Conservation (phyloP, 106 monocot genomes). For the Apostasia ramifera region DNA sequence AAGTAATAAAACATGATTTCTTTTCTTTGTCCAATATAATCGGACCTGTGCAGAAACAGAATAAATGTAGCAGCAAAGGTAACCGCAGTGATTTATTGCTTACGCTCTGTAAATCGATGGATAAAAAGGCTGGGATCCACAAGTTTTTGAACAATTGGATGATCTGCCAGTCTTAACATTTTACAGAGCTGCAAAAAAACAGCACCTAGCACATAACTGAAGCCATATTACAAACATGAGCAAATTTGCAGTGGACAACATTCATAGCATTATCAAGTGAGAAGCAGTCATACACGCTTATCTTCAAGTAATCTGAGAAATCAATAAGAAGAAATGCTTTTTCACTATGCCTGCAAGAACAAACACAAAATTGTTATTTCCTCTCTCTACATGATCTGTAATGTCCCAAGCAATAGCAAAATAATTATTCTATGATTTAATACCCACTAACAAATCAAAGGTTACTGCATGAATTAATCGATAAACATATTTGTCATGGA, state of each 20-base stretch:
- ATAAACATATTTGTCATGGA: too few relatives aligned
- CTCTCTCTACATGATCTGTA: background rate
- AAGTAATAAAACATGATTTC: too few relatives aligned
- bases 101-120: slow-evolving; percentile 73
- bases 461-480: too few relatives aligned
- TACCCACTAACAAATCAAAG: too few relatives aligned
- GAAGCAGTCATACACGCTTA: slow-evolving; percentile 71
- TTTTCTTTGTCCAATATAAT: too few relatives aligned
- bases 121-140: slow-evolving; percentile 96
- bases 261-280: background rate
- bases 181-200: slow-evolving; percentile 92
- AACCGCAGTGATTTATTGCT: slow-evolving; percentile 9
- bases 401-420: too few relatives aligned
- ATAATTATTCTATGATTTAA: too few relatives aligned
- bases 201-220: slow-evolving; percentile 97
- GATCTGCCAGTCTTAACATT: slow-evolving; percentile 56
- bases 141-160: slow-evolving; percentile 80
- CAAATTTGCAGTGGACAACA: background rate
- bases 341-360: slow-evolving; percentile 47
- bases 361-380: background rate
- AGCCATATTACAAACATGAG: slow-evolving; percentile 18
- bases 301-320: slow-evolving; percentile 76
- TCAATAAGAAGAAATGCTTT: slow-evolving; percentile 88
- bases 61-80: background rate
- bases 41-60: background rate